These are phyloP conservation scores for Rubroboletus pulcherrimus DNA, from an alignment of 768 basidiomycete genomes.

Conservation along the genomic window DNA sequence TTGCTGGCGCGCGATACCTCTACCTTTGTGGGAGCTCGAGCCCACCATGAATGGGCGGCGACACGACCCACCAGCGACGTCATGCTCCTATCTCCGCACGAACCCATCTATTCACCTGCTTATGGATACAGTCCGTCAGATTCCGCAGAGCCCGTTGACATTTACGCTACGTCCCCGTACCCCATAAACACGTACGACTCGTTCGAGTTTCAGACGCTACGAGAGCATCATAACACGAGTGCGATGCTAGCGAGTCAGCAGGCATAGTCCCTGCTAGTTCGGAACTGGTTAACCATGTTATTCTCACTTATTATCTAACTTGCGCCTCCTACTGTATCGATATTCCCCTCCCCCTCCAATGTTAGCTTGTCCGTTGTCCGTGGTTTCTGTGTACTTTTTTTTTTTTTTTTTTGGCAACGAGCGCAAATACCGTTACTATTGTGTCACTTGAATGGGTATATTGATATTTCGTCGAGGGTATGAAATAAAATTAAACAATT, in stretches of 20 bases:
- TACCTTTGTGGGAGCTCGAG: slow-evolving; percentile 11
- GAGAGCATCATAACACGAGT: slow-evolving; percentile 27
- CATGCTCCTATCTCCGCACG: slow-evolving; percentile 16
- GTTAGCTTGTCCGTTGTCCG: neutral
- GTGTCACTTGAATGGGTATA: slow-evolving; percentile 18
- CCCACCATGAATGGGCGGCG: slow-evolving; percentile 15
- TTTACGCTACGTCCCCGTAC: slow-evolving; percentile 15
- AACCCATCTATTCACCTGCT: slow-evolving; percentile 10
- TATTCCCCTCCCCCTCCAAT: slow-evolving; percentile 7
- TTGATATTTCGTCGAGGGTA: slow-evolving; percentile 15
- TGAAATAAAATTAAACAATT: slow-evolving; percentile 16
- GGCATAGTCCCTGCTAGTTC: slow-evolving; percentile 9
- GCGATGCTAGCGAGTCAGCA: slow-evolving; percentile 19
- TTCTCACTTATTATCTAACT: slow-evolving; percentile 24
- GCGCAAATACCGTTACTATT: slow-evolving; percentile 6
- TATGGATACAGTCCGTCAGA: slow-evolving; percentile 22
- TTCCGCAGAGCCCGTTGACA: slow-evolving; percentile 17
- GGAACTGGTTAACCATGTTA: neutral
- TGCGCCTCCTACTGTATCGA: slow-evolving; percentile 26
- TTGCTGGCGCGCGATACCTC: slow-evolving; percentile 10
- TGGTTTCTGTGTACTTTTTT: slow-evolving; percentile 8
- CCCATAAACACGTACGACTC: slow-evolving; percentile 26
- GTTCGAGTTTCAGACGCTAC: slow-evolving; percentile 32
- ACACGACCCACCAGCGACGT: slow-evolving; percentile 7
- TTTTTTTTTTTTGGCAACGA: slow-evolving; percentile 2